These are phyloP conservation scores for Geoglossum glabrum DNA, from an alignment of 495 filamentous ascomycete genomes.

Conservation along the genomic window DNA sequence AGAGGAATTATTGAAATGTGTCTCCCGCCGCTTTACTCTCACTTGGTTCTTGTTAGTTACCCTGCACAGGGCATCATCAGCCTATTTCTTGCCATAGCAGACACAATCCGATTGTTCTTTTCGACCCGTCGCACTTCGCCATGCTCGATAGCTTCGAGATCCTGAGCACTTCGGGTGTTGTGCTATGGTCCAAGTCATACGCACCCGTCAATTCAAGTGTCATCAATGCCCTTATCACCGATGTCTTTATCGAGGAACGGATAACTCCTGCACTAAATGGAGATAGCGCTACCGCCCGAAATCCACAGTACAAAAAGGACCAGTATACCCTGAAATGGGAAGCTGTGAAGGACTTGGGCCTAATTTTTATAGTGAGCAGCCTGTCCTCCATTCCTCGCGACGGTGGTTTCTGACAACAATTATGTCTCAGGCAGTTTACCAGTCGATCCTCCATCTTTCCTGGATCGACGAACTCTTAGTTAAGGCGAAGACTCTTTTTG, in stretches of 20 bases:
- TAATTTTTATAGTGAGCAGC: slow-evolving; percentile 79
- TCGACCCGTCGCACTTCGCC: slow-evolving; percentile 4
- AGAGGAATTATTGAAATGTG: not conserved
- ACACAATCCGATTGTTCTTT: not conserved
- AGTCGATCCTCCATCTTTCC: slow-evolving; percentile 78
- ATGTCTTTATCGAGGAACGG: slow-evolving; percentile 92
- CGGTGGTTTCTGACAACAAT: slow-evolving; percentile 8
- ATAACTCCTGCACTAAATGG: slow-evolving; percentile 38
- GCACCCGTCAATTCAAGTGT: slow-evolving; percentile 57
- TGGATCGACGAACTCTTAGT: slow-evolving; percentile 96
- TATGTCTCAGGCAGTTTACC: slow-evolving; percentile 66
- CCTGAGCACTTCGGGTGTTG: slow-evolving; percentile 83
- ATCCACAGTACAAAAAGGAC: slow-evolving; percentile 69
- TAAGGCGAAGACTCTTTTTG: slow-evolving; percentile 78
- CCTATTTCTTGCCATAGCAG: too few relatives aligned
- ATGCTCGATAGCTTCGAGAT: slow-evolving; percentile 98
- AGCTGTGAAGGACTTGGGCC: slow-evolving; percentile 67
- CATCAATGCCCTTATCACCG: slow-evolving; percentile 84
- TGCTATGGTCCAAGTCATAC: slow-evolving; percentile 86
- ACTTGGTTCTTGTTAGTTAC: not conserved
- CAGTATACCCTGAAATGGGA: slow-evolving; percentile 94
- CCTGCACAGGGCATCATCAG: not conserved
- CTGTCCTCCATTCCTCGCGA: not conserved
- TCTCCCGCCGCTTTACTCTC: not conserved
- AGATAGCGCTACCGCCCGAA: slow-evolving; percentile 32